Evolutionary conservation across 306 rosid genomes (phyloP).

Genomic region (Acacia confusa): DNA sequence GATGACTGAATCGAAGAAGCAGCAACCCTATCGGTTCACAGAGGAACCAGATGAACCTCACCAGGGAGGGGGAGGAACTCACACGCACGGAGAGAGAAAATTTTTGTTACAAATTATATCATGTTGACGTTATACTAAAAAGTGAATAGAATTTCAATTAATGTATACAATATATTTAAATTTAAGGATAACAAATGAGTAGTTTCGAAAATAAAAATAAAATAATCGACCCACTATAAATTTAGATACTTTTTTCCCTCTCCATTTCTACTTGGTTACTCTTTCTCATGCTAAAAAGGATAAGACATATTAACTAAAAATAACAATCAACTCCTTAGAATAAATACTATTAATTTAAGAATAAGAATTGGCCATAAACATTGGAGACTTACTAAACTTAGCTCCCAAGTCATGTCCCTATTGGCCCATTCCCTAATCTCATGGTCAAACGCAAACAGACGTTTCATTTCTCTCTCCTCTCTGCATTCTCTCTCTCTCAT

Average conservation of each 20-base stretch:
- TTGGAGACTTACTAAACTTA: slow-evolving; percentile 43
- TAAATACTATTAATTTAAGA: slow-evolving; percentile 40
- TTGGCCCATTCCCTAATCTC: slow-evolving; percentile 32
- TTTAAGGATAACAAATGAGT: too few relatives aligned
- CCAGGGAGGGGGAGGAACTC: too few relatives aligned
- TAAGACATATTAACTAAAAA: slow-evolving; percentile 23
- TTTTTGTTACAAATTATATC: too few relatives aligned
- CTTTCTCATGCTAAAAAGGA: not conserved
- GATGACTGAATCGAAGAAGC: too few relatives aligned
- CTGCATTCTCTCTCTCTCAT: not conserved
- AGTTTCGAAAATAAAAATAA: too few relatives aligned
- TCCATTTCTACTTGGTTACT: not conserved
- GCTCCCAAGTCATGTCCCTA: slow-evolving; percentile 24
- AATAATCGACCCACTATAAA: not conserved
- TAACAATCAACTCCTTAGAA: slow-evolving; percentile 19
- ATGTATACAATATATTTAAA: too few relatives aligned
- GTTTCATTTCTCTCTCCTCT: slow-evolving; percentile 29
- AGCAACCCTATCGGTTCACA: too few relatives aligned
- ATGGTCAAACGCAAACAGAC: slow-evolving; percentile 68
- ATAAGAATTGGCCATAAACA: slow-evolving; percentile 35
- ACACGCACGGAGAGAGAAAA: too few relatives aligned
- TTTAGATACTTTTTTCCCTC: not conserved
- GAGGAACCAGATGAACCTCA: too few relatives aligned
- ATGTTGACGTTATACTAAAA: not conserved
- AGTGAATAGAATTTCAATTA: not conserved